phyloP scores from a whole-genome alignment of 2,329 filamentous ascomycete species.

The Byssochlamys sp. region DNA sequence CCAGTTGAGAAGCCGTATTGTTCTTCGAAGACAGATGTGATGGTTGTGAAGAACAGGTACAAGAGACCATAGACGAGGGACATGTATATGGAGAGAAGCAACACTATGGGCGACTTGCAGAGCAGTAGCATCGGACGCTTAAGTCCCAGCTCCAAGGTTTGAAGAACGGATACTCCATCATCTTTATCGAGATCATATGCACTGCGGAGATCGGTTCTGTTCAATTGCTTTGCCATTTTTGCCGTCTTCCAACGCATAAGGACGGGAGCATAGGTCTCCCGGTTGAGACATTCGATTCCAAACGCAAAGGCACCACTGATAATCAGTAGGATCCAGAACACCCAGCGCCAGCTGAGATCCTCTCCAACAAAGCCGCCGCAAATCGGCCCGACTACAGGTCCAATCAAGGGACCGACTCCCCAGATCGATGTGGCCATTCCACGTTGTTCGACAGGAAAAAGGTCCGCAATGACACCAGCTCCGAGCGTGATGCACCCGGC shows the following conservation, averaged over 20 bases:
- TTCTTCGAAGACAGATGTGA: conserved; percentile 39
- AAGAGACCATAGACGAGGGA: conserved; percentile 45
- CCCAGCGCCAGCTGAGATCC: conserved; percentile 37
- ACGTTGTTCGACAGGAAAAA: conserved; percentile 33
- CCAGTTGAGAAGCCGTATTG: conserved; percentile 38
- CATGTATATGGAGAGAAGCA: conserved; percentile 42
- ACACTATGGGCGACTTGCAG: conserved; percentile 41
- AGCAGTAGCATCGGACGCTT: conserved; percentile 36
- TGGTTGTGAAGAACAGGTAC: conserved; percentile 45
- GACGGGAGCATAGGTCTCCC: conserved; percentile 33
- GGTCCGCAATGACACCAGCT: conserved; percentile 38
- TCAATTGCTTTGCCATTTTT: conserved; percentile 26
- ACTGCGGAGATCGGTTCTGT: conserved; percentile 21
- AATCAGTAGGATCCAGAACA: conserved; percentile 38
- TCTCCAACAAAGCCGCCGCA: conserved; percentile 34
- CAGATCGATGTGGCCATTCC: conserved; percentile 36
- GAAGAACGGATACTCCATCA: conserved; percentile 11
- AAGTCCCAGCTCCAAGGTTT: conserved; percentile 4
- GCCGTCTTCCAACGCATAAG: conserved; percentile 28
- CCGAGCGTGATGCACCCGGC: conserved; percentile 32
- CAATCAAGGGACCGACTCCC: conserved; percentile 30
- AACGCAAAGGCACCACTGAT: conserved; percentile 23
- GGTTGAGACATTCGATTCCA: conserved; percentile 12
- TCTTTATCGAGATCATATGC: conserved; percentile 23
- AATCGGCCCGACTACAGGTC: conserved; percentile 25